Base-by-base conservation (phyloP, 495 filamentous ascomycete genomes). In the Trichoderma reesei region DNA sequence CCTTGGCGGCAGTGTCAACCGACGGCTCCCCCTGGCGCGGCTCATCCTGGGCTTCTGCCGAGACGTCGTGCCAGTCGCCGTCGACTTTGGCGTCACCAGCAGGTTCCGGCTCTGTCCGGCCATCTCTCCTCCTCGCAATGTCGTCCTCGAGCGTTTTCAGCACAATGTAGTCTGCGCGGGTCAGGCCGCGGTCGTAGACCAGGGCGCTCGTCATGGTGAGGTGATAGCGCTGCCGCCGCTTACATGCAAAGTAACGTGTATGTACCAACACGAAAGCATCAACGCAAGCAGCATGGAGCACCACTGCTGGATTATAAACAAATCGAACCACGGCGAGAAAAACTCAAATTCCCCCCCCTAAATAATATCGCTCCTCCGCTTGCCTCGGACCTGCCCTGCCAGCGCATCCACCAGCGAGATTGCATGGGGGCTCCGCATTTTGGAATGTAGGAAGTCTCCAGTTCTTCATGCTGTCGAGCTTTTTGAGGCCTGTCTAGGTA, bases 381-480 rank as follows among this genome's bases (percentile, higher is more conserved):
- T 31, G 4, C 11, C 34, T 34, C 51, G 51, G 51, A 56, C 31
- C 33, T 13, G 51, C 51, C 26, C 31, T 56, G 51, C 51, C 51
- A 56, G 51, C 51, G 51, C 51, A 56, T 56, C 51, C 51, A 56
- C 51, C 51, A 13, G 31, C 51, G 51, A 56, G 51, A 56, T 56
- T 56, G 26, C 51, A 56, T 56, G 51, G 51, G 26, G 51, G 20
- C 51, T 56, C 51, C 51, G 51, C 51, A 56, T 56, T 56, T 56
- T 56, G 26, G 20, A 26, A 26, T 26, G 26, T 26, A 26, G 26
- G 26, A 26, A 26, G 26, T 26, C 26, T 26, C 26, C 26, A 26
- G 26, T 26, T 26, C 26, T 26, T 26, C 26, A 26, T 26, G 26
- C 26, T 26, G 26, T 26, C 26, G 26, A 26, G 26, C 26, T 26